Percentiles rank a stretch among this genome's conserved stretches.
These are phyloP conservation scores for Geotrichum reessii DNA, from an alignment of 1,139 yeast species.

Conservation along the genomic window DNA sequence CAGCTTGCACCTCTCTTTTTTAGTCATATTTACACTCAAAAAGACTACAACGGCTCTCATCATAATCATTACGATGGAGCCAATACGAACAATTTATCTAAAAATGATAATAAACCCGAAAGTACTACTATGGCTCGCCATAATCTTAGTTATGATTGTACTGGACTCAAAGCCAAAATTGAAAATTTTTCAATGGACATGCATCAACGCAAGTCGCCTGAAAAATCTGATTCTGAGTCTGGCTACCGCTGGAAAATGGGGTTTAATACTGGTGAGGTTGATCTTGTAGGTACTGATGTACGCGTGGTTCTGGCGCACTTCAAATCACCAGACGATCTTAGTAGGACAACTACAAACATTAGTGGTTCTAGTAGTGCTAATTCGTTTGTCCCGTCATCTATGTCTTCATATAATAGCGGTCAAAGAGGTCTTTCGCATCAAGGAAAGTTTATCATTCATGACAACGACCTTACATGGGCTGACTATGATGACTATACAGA, in stretches of 20 bases:
- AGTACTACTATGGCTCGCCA: background rate
- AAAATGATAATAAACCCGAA: constrained; percentile 37
- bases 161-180: constrained; percentile 75
- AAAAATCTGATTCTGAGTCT: constrained; percentile 48
- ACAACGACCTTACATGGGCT: constrained; percentile 60
- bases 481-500: constrained; percentile 80
- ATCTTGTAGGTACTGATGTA: constrained; percentile 64
- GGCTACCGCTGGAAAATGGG: constrained; percentile 58
- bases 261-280: constrained; percentile 72
- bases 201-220: constrained; percentile 71
- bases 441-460: constrained; percentile 39
- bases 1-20: constrained; percentile 67
- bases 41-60: background rate
- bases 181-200: constrained; percentile 65
- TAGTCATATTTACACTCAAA: constrained; percentile 55
- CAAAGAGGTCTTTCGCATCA: constrained; percentile 17
- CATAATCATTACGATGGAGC: background rate
- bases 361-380: background rate
- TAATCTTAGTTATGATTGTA: constrained; percentile 43
- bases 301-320: constrained; percentile 65
- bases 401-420: constrained; percentile 13
- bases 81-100: constrained; percentile 38
- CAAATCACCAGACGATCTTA: constrained; percentile 38
- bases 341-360: constrained; percentile 36
- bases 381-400: background rate